Evolutionary conservation across 2,329 filamentous ascomycete species (phyloP).

Genomic region (Monascus ruber): DNA sequence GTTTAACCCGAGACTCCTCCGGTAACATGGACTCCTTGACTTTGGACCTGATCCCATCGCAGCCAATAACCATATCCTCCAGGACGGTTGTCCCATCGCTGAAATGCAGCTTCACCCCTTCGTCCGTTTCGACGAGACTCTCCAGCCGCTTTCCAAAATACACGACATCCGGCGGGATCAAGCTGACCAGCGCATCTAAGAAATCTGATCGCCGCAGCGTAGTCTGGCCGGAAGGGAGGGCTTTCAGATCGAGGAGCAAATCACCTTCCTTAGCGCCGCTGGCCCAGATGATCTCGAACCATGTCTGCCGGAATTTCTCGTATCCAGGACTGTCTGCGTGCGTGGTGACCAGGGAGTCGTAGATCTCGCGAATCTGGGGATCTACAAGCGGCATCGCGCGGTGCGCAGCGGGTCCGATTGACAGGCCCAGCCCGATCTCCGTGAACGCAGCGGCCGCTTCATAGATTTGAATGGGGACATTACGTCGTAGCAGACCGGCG

Average conservation of each 20-base stretch:
- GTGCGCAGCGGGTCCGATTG: conserved; percentile 45
- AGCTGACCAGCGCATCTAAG: conserved; percentile 19
- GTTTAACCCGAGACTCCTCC: conserved; percentile 5
- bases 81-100: conserved; percentile 17
- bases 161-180: conserved; percentile 17
- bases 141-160: conserved; percentile 24
- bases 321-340: conserved; percentile 23
- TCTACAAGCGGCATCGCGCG: conserved; percentile 45
- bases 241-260: conserved; percentile 19
- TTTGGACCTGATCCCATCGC: conserved; percentile 24
- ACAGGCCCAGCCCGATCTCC: conserved; percentile 49
- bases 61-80: conserved; percentile 24
- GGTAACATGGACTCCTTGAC: conserved; percentile 18
- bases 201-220: conserved; percentile 23
- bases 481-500: conserved; percentile 38
- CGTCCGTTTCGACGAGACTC: conserved; percentile 5
- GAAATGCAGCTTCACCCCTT: conserved; percentile 14
- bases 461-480: conserved; percentile 42
- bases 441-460: conserved; percentile 44
- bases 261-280: conserved; percentile 11
- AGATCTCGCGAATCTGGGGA: conserved; percentile 23
- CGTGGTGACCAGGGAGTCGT: conserved; percentile 21
- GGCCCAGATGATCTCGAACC: conserved; percentile 23
- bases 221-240: conserved; percentile 19
- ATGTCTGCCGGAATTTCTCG: conserved; percentile 17